Conservation (phyloP, 768 basidiomycete genomes). For the Clitopilus passeckerianus region DNA sequence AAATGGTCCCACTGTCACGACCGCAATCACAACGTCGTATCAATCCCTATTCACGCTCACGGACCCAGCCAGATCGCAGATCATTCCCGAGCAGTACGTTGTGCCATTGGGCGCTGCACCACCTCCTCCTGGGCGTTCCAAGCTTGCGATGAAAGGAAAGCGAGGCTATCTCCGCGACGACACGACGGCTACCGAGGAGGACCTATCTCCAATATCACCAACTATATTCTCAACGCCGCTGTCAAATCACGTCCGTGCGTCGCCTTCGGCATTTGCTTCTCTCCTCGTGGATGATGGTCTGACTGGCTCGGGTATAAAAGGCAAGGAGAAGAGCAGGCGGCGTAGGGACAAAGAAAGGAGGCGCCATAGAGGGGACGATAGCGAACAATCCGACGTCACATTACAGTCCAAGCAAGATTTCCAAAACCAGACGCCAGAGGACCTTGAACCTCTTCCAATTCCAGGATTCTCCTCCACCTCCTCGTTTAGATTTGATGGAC, state of each 20-base stretch:
- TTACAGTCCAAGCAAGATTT: not conserved
- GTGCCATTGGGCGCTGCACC: slow-evolving; percentile 33
- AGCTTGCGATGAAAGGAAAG: slow-evolving; percentile 72
- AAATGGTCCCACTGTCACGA: slow-evolving; percentile 80
- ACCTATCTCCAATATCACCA: slow-evolving; percentile 27
- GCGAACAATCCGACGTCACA: not conserved
- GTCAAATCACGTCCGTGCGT: slow-evolving; percentile 57
- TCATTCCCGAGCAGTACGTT: slow-evolving; percentile 37
- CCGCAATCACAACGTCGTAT: slow-evolving; percentile 80
- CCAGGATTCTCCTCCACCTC: slow-evolving; percentile 28
- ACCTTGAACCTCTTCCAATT: slow-evolving; percentile 17
- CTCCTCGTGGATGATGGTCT: slow-evolving; percentile 56
- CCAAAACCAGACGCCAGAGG: not conserved
- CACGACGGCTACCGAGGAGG: slow-evolving; percentile 34
- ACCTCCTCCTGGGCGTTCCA: slow-evolving; percentile 50
- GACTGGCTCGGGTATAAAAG: slow-evolving; percentile 29
- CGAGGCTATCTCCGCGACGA: slow-evolving; percentile 35
- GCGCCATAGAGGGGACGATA: not conserved
- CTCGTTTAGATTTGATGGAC: slow-evolving; percentile 69
- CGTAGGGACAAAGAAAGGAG: slow-evolving; percentile 25
- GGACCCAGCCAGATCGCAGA: slow-evolving; percentile 36
- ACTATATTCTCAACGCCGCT: slow-evolving; percentile 48
- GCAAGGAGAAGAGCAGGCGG: slow-evolving; percentile 17
- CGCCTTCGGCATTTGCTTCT: slow-evolving; percentile 74
- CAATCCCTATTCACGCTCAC: slow-evolving; percentile 66